phyloP scores from a whole-genome alignment of 768 basidiomycete genomes.

The Tremella fuciformis region DNA sequence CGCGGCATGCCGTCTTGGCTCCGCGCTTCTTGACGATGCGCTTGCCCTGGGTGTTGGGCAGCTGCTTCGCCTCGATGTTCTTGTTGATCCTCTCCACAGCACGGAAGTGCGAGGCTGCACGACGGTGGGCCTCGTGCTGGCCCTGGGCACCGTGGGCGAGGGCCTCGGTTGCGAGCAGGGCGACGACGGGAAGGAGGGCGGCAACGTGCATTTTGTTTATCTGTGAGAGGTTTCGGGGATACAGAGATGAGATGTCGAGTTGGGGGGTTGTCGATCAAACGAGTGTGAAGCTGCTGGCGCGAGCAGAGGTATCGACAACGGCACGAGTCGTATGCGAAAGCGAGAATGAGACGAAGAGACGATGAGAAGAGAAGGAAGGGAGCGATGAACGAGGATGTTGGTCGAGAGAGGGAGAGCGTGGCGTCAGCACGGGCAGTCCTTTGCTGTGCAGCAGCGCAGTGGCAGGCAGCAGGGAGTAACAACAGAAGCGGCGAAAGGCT shows the following conservation, averaged over 20 bases:
- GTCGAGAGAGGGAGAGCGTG: too few species aligned
- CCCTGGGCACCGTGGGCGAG: slow-evolving; percentile 14
- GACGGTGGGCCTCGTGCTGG: slow-evolving; percentile 14
- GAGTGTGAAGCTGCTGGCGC: slow-evolving; percentile 11
- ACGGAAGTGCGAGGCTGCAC: slow-evolving; percentile 1
- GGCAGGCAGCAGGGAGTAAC: too few species aligned
- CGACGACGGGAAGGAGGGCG: slow-evolving; percentile 31
- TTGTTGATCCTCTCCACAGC: not conserved
- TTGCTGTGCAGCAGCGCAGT: too few species aligned
- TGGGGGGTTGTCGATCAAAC: slow-evolving; percentile 5
- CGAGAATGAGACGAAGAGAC: not conserved
- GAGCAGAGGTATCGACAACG: not conserved
- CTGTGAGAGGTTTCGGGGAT: slow-evolving; percentile 1
- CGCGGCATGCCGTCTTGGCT: slow-evolving; percentile 7
- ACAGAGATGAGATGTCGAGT: not conserved
- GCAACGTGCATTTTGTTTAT: slow-evolving; percentile 30
- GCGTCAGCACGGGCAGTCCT: too few species aligned
- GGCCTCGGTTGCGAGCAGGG: slow-evolving; percentile 13
- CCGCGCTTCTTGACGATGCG: slow-evolving; percentile 17
- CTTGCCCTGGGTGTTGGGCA: slow-evolving; percentile 5
- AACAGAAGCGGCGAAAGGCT: too few species aligned
- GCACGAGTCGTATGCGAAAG: not conserved
- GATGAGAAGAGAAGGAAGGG: slow-evolving; percentile 5
- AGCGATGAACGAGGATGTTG: too few species aligned
- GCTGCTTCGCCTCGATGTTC: slow-evolving; percentile 1